Base-by-base conservation (phyloP, 805 yeast genomes). In the Myxozyma neglecta region DNA sequence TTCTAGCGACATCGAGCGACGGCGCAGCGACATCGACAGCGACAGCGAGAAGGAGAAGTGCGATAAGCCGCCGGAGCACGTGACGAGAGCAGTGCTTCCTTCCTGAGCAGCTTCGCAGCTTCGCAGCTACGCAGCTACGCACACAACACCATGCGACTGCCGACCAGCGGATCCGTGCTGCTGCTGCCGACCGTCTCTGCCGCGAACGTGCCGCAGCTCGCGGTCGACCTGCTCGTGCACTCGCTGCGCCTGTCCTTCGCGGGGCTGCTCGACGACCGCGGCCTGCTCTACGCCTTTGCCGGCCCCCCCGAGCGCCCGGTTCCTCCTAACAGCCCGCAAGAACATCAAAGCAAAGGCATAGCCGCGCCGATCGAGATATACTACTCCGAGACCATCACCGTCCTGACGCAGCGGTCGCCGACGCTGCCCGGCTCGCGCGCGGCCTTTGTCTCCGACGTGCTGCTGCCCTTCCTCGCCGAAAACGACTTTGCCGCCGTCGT, bases 201-300 rank as follows among this genome's bases (percentile, higher is more conserved):
- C 6, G 98, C 96, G 7, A 94, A 93, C 70, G 87, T 91, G 2
- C 96, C 98, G 0, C 99, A 94, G 72, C 76, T 93, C 53, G 75
- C 92, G 0, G 73, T 82, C 6, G 98, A 92, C 73, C 77, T 92
- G 36, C 74, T 93, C 32, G 77, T 91, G 9, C 87, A 87, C 69
- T 83, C 86, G n/a, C 74, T 82, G 29, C 79, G 77, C 4, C 81
- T 86, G 60, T 64, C 73, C 59, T 81, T 81, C 43, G 78, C 86
- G 2, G 84, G 82, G 10, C 70, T 81, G 14, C 74, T 92, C 35
- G 87, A 88, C 68, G 85, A 85, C 55, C 35, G 46, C 9, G 72
- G 76, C 2, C 82, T 78, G 65, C 73, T 91, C 8, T 89, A 88
- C 70, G 97, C 98, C 2, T 90, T 93, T 75, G 85, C 86, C 0